Percentiles rank a stretch among this genome's conserved stretches.
Conservation (phyloP, 2,329 filamentous ascomycete species). For the Fusarium newnesense region DNA sequence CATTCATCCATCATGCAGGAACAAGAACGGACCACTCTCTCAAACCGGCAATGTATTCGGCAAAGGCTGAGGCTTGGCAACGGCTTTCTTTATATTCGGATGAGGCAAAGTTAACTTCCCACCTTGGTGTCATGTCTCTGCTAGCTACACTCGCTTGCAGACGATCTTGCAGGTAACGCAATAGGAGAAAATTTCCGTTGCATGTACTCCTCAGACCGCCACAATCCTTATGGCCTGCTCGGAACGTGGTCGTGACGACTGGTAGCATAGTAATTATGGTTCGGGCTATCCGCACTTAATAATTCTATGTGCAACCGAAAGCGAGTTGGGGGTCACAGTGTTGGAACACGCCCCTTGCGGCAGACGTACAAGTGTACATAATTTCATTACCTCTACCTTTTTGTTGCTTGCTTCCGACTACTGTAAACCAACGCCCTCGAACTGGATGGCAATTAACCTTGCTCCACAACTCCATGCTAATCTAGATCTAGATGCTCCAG, state of each 20-base stretch:
- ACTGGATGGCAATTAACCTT: background rate
- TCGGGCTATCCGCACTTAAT: background rate
- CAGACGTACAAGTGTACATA: background rate
- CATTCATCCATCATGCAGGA: background rate
- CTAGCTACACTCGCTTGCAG: background rate
- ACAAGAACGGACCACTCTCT: background rate
- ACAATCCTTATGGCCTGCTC: background rate
- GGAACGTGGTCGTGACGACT: background rate
- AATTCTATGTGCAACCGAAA: background rate
- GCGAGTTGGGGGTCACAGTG: background rate
- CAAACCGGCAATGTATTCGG: background rate
- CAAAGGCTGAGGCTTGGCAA: slow-evolving; percentile 13
- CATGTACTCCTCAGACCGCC: background rate
- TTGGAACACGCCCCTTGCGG: background rate
- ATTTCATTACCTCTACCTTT: background rate
- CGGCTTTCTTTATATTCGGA: background rate
- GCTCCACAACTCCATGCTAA: slow-evolving; percentile 23
- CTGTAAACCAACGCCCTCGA: background rate
- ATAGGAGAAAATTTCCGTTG: background rate
- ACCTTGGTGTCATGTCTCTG: background rate
- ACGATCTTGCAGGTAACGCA: background rate
- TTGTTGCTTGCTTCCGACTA: background rate
- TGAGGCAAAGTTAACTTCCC: background rate
- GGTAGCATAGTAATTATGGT: background rate
- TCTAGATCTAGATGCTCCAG: slow-evolving; percentile 42